phyloP scores from a whole-genome alignment of 306 rosid genomes.

The Dalbergia oliveri region DNA sequence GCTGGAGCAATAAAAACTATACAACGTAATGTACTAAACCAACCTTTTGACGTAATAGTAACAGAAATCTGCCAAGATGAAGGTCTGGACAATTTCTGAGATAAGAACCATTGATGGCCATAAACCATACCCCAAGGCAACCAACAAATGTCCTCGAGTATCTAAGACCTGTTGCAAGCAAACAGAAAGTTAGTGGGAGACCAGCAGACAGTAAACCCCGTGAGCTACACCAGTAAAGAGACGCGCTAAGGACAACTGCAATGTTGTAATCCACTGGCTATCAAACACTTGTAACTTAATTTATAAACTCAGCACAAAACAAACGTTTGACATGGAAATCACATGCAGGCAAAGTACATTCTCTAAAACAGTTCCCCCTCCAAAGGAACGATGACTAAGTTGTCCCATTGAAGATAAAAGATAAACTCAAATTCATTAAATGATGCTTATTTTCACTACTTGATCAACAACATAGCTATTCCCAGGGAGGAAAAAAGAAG shows the following conservation, averaged over 20 bases:
- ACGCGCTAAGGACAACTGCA: neutral
- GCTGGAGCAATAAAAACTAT: neutral
- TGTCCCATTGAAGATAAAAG: neutral
- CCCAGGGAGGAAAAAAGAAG: neutral
- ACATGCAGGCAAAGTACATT: slow-evolving; percentile 1
- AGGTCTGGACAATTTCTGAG: slow-evolving; percentile 97
- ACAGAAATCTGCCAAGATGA: slow-evolving; percentile 97
- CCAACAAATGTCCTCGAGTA: slow-evolving; percentile 93
- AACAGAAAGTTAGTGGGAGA: slow-evolving; percentile 31
- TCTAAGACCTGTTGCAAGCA: slow-evolving; percentile 79
- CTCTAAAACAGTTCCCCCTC: neutral
- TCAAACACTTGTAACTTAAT: slow-evolving; percentile 20
- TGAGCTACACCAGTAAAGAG: neutral
- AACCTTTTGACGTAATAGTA: slow-evolving; percentile 95
- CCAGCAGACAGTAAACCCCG: neutral
- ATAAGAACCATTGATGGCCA: slow-evolving; percentile 99
- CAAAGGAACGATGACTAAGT: slow-evolving; percentile 24
- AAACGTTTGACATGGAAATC: neutral
- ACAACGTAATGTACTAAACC: slow-evolving; percentile 33
- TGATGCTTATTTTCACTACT: slow-evolving; percentile 14
- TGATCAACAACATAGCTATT: slow-evolving; percentile 10
- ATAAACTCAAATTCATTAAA: slow-evolving; percentile 5
- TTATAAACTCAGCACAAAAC: neutral
- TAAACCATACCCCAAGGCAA: slow-evolving; percentile 93
- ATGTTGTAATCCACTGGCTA: neutral